Conservation (phyloP, 2,329 filamentous ascomycete genomes). For the Epichloe brachyelytri region DNA sequence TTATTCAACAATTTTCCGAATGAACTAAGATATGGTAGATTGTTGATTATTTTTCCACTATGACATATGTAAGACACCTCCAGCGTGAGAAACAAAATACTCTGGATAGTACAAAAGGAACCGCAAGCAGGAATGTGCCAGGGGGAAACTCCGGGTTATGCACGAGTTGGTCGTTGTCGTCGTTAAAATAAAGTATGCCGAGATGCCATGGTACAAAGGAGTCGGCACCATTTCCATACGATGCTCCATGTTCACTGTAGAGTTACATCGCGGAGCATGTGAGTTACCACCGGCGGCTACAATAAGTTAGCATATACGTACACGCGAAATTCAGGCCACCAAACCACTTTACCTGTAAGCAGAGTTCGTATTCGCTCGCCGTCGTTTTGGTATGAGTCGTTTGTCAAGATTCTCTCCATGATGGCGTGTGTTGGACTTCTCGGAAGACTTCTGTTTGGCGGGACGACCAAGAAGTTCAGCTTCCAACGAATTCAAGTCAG, state of each 20-base stretch:
- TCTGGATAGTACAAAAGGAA: neutral
- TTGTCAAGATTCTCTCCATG: conserved; percentile 9
- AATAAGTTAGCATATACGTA: conserved; percentile 2
- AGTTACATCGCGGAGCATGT: neutral
- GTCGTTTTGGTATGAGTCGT: conserved; percentile 16
- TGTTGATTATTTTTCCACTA: neutral
- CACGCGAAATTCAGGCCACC: neutral
- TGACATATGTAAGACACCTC: neutral
- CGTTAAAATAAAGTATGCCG: neutral
- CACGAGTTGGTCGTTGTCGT: conserved; percentile 5
- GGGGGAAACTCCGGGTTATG: neutral
- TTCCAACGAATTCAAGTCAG: conserved; percentile 25
- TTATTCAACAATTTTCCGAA: no score
- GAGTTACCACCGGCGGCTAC: conserved; percentile 24
- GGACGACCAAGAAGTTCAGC: conserved; percentile 25
- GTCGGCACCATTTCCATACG: neutral
- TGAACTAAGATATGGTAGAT: neutral
- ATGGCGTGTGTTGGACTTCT: conserved; percentile 12
- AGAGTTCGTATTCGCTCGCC: conserved; percentile 22
- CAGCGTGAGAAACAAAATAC: neutral
- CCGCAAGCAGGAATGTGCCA: neutral
- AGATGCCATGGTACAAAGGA: neutral
- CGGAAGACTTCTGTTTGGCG: conserved; percentile 17
- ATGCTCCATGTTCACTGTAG: neutral
- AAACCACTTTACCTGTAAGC: conserved; percentile 21